phyloP scores from a whole-genome alignment of 441 rosid genomes.

The Lepidium campestre region DNA sequence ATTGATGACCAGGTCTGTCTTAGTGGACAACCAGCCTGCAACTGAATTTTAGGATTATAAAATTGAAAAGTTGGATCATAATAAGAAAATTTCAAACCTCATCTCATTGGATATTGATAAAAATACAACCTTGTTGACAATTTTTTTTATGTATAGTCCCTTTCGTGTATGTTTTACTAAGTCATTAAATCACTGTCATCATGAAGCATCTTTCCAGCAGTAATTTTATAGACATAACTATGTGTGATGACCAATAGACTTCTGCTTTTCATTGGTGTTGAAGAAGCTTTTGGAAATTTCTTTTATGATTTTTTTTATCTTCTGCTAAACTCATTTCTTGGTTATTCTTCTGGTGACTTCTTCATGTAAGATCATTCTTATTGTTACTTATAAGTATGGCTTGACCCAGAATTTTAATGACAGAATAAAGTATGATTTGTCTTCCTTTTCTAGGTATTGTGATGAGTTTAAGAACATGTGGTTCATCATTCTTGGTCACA shows the following conservation, averaged over 20 bases:
- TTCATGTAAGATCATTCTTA: not conserved
- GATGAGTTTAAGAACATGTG: slow-evolving; percentile 19
- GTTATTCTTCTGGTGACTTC: slow-evolving; percentile 13
- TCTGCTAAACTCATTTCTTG: not conserved
- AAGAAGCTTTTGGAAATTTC: not conserved
- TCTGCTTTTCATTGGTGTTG: slow-evolving; percentile 13
- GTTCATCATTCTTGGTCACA: slow-evolving; percentile 31
- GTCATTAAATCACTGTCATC: slow-evolving; percentile 19
- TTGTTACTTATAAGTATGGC: not conserved
- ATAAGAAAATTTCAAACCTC: slow-evolving; percentile 11
- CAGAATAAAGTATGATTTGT: not conserved
- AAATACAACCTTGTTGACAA: slow-evolving; percentile 8
- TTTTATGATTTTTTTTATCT: not conserved
- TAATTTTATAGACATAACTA: not conserved
- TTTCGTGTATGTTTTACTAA: slow-evolving; percentile 23
- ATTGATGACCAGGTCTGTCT: too few relatives aligned
- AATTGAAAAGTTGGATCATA: slow-evolving; percentile 1
- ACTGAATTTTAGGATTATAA: too few relatives aligned
- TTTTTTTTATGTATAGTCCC: slow-evolving; percentile 2
- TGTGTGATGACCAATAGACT: slow-evolving; percentile 1
- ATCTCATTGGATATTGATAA: not conserved
- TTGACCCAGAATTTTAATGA: slow-evolving; percentile 14
- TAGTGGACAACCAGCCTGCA: too few relatives aligned
- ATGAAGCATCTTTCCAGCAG: not conserved
- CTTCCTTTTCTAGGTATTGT: slow-evolving; percentile 13